phyloP scores from a whole-genome alignment of 495 filamentous ascomycete genomes.

The Cercophora sp. region DNA sequence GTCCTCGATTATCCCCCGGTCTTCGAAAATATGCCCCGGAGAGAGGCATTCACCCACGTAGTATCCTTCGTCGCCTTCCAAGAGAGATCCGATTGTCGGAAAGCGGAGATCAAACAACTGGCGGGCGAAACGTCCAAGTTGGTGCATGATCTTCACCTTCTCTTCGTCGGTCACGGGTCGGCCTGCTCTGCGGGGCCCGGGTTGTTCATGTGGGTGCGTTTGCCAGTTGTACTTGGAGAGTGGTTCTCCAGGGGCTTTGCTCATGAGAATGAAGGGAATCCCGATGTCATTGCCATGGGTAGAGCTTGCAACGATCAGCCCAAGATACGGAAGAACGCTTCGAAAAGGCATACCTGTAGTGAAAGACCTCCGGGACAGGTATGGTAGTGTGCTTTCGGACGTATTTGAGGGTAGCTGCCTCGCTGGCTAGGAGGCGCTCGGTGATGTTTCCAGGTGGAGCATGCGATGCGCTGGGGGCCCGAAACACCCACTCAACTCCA shows the following conservation, averaged over 20 bases:
- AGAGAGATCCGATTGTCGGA: slow-evolving; percentile 18
- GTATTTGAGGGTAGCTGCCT: slow-evolving; percentile 5
- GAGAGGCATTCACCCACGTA: not conserved
- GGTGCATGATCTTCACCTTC: slow-evolving; percentile 19
- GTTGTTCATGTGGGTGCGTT: not conserved
- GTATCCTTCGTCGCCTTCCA: slow-evolving; percentile 8
- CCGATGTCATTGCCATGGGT: slow-evolving; percentile 30
- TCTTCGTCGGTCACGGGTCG: slow-evolving; percentile 10
- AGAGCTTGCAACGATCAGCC: not conserved
- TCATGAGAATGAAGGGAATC: slow-evolving; percentile 21
- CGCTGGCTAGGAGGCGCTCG: slow-evolving; percentile 3
- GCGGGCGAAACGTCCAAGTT: slow-evolving; percentile 14
- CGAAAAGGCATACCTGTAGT: not conserved
- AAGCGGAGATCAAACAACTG: slow-evolving; percentile 17
- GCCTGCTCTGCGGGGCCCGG: not conserved
- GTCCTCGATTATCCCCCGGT: slow-evolving; percentile 9
- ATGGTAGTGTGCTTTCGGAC: not conserved
- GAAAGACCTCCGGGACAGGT: not conserved
- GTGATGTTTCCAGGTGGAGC: not conserved
- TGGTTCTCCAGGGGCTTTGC: slow-evolving; percentile 14
- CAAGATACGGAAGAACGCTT: not conserved
- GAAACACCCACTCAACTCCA: slow-evolving; percentile 5
- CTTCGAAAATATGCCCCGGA: slow-evolving; percentile 9
- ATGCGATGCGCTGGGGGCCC: slow-evolving; percentile 1
- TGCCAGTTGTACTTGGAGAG: slow-evolving; percentile 15